Base-by-base conservation (phyloP, 306 rosid genomes). In the Spatholobus suberectus region DNA sequence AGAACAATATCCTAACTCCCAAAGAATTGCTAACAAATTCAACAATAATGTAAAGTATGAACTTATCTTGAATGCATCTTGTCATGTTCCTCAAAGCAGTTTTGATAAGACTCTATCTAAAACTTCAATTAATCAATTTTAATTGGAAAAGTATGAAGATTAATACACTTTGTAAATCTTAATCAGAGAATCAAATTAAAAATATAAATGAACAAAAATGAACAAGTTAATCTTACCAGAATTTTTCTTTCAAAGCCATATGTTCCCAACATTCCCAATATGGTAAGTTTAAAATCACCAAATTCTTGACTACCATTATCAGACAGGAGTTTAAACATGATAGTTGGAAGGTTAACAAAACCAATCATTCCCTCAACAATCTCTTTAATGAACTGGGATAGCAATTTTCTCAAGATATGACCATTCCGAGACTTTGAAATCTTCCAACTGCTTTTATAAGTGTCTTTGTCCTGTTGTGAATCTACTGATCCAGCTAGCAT, bases 281-380 rank as follows among this genome's bases (percentile, higher is more conserved):
- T 91, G 70, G 99, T 94, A 77, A 89, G 88, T 75, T 96, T 96
- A 71, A 94, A 96, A 90, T 94, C 98, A 15, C 99, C 99, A 83
- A 94, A 96, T 81, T 96, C 99, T 85, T 92, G 98, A 86, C 84
- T 87, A 61, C 99, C 94, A 77, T 96, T 94, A 82, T 94, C 97
- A 87, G 97, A 90, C 38, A 94, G 97, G 78, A 96, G 99, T 89
- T 94, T 92, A 74, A 97, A 89, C 99, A 96, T 94, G 84, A 96
- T 92, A 57, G 90, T 86, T 58, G 99, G 99, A 80, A 96, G 95
- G 86, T 90, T 92, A 89, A 96, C 94, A 84, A 87, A 94, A 44
- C 99, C 99, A 29, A 92, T 94, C 98, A 96, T 94, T 73, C 98
- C 98, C 84, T 96, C 99, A 67, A 94, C 99, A 81, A 96, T 96